A percentile compares a stretch with the other conserved stretches of the same genome.
Evolutionary conservation across 73 alveolate genomes (phyloP).

Genomic region (Paramecium caudatum): DNA sequence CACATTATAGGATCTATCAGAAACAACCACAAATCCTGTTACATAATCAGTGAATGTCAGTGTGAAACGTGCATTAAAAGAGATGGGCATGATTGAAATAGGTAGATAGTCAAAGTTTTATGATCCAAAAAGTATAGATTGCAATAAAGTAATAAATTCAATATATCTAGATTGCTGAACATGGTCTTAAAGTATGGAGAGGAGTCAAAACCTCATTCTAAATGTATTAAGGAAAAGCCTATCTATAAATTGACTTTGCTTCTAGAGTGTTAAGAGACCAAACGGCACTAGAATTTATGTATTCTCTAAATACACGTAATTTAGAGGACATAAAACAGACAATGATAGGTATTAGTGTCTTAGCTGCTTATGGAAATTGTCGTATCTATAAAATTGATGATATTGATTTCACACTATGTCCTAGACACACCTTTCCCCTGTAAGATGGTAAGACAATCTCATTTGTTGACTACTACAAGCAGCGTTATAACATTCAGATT

Average conservation of each 20-base stretch:
- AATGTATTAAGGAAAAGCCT: conserved; percentile 69
- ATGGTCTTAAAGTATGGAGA: conserved; percentile 79
- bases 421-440: conserved; percentile 43
- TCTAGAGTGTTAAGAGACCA: conserved; percentile 78
- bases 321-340: conserved; percentile 55
- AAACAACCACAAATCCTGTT: not conserved
- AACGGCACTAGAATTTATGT: conserved; percentile 72
- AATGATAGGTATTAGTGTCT: conserved; percentile 65
- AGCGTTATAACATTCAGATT: conserved; percentile 74
- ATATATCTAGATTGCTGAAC: conserved; percentile 53
- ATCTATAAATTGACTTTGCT: conserved; percentile 77
- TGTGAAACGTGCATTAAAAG: conserved; percentile 8
- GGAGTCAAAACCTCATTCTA: conserved; percentile 75
- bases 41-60: conserved; percentile 20
- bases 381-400: conserved; percentile 77
- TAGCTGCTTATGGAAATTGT: conserved; percentile 77
- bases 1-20: not conserved
- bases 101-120: conserved; percentile 47
- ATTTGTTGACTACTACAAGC: conserved; percentile 70
- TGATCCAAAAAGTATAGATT: conserved; percentile 18
- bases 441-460: conserved; percentile 73
- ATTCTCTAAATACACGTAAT: conserved; percentile 16
- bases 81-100: conserved; percentile 41
- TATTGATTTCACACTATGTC: conserved; percentile 72
- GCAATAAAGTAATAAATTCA: conserved; percentile 11